Evolutionary conservation across 495 filamentous ascomycete species (phyloP).

Genomic region (Aspergillus haitiensis): DNA sequence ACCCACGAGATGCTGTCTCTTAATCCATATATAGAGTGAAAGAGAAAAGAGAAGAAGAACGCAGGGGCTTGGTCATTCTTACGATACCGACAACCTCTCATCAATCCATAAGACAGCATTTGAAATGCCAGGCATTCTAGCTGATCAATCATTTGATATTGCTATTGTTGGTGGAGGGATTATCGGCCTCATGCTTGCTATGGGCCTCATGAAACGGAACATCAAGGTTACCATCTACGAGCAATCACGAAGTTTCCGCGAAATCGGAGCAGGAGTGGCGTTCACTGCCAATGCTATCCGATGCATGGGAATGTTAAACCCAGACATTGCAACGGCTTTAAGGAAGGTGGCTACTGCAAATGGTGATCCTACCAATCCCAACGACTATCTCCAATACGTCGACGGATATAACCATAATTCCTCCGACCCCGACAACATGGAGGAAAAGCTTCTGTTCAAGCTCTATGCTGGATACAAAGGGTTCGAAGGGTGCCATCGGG

Average conservation of each 20-base stretch:
- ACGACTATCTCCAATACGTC: slow-evolving; percentile 7
- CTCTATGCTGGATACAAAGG: background rate
- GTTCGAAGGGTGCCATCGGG: slow-evolving; percentile 11
- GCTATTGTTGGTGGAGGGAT: slow-evolving; percentile 22
- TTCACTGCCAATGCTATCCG: slow-evolving; percentile 6
- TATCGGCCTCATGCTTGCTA: slow-evolving; percentile 4
- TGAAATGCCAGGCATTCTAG: too few species aligned
- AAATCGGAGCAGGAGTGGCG: slow-evolving; percentile 14
- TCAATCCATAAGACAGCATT: too few species aligned
- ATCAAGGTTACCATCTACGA: slow-evolving; percentile 11
- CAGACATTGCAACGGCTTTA: slow-evolving; percentile 1
- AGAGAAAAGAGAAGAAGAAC: too few species aligned
- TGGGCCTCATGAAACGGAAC: slow-evolving; percentile 12
- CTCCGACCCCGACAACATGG: too few species aligned
- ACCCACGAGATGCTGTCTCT: too few species aligned
- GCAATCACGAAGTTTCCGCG: background rate
- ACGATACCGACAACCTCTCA: too few species aligned
- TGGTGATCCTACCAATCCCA: too few species aligned
- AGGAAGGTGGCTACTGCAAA: slow-evolving; percentile 6
- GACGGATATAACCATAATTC: slow-evolving; percentile 6
- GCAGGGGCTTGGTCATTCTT: too few species aligned
- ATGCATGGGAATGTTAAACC: background rate
- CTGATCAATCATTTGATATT: slow-evolving; percentile 7
- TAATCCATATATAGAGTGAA: too few species aligned
- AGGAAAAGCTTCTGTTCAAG: slow-evolving; percentile 1